A percentile compares a stretch with the other conserved stretches of the same genome.
Conservation (phyloP, 495 filamentous ascomycete species). For the Podospora didyma region DNA sequence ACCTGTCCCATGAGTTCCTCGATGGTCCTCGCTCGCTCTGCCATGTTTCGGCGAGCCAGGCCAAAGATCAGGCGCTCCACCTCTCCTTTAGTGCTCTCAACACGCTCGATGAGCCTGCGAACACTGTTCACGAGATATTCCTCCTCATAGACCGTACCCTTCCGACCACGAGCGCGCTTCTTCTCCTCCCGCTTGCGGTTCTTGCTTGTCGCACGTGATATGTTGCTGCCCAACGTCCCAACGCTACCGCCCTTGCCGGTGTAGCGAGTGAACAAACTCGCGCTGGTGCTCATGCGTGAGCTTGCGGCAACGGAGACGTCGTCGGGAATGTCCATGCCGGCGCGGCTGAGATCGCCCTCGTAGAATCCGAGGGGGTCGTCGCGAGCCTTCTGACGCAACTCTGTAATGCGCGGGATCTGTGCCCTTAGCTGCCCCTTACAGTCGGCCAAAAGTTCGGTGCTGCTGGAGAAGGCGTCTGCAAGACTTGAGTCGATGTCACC, state of each 20-base stretch:
- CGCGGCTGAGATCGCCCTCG: conserved; percentile 58
- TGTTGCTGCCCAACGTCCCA: conserved; percentile 62
- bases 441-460: conserved; percentile 86
- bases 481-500: conserved; percentile 67
- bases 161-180: conserved; percentile 89
- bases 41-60: conserved; percentile 74
- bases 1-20: conserved; percentile 70
- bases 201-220: conserved; percentile 72
- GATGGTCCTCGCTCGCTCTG: conserved; percentile 75
- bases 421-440: conserved; percentile 79
- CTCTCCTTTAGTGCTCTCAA: conserved; percentile 67
- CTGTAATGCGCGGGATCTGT: conserved; percentile 78
- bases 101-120: conserved; percentile 74
- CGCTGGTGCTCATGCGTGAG: conserved; percentile 69
- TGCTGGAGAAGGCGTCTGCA: conserved; percentile 67
- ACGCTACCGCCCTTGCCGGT: conserved; percentile 60
- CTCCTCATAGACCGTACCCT: conserved; percentile 95
- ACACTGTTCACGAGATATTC: conserved; percentile 91
- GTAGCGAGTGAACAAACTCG: conserved; percentile 86
- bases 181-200: conserved; percentile 85
- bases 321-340: conserved; percentile 71
- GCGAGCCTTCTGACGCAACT: conserved; percentile 73
- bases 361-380: conserved; percentile 79
- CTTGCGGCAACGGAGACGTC: conserved; percentile 88
- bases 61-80: conserved; percentile 67